These are phyloP conservation scores for Tardiomyces blankii DNA, from an alignment of 1,139 yeast species.

Conservation along the genomic window DNA sequence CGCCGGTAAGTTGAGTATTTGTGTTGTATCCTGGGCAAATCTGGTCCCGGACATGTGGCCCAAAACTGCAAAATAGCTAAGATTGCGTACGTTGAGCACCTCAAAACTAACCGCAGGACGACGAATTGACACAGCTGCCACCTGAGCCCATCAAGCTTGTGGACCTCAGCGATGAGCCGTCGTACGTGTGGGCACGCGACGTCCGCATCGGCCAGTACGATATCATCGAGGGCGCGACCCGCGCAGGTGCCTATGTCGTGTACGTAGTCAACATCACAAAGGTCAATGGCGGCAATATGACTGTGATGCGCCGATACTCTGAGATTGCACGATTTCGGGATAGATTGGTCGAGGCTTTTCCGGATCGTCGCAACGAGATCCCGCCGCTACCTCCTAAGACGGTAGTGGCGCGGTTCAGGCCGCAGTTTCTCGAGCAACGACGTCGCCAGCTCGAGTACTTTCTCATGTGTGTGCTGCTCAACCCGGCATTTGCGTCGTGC, in stretches of 20 bases:
- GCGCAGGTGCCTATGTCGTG: constrained; percentile 30
- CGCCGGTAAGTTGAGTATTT: too few relatives aligned
- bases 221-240: constrained; percentile 26
- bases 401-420: constrained; percentile 37
- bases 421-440: constrained; percentile 49
- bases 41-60: too few relatives aligned
- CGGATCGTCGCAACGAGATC: constrained; percentile 32
- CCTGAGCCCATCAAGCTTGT: too few relatives aligned
- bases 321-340: constrained; percentile 46
- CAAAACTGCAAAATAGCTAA: too few relatives aligned
- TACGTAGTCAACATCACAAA: constrained; percentile 30
- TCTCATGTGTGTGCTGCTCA: constrained; percentile 51
- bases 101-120: too few relatives aligned
- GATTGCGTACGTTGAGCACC: too few relatives aligned
- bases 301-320: constrained; percentile 49
- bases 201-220: constrained; percentile 32
- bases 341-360: constrained; percentile 31
- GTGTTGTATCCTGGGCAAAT: too few relatives aligned
- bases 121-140: too few relatives aligned
- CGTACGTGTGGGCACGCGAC: constrained; percentile 26
- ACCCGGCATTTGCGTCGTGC: constrained; percentile 45
- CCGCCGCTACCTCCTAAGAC: constrained; percentile 64
- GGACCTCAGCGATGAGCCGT: too few relatives aligned
- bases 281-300: constrained; percentile 34
- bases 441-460: constrained; percentile 68